Evolutionary conservation across 108 stramenopile species (phyloP).

Genomic region (Cafeteria roenbergensis): DNA sequence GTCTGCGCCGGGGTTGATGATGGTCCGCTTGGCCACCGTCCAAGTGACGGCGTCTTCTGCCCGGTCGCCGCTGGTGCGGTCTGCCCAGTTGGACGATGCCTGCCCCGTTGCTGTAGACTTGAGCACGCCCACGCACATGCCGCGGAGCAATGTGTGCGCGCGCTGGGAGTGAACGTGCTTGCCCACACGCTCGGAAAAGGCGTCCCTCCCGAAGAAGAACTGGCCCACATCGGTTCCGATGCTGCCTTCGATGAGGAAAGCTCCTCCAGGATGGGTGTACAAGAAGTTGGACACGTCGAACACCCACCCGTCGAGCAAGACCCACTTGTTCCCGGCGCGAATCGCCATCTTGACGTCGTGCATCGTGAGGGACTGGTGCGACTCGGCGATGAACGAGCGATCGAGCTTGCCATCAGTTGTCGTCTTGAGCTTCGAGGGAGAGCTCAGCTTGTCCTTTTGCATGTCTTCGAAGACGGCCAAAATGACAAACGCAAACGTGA

Average conservation of each 20-base stretch:
- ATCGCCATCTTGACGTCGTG: background rate
- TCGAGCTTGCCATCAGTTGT: background rate
- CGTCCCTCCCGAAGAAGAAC: background rate
- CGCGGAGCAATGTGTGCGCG: background rate
- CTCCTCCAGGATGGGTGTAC: background rate
- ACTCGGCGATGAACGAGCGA: background rate
- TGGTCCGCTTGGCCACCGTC: background rate
- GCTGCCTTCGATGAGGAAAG: background rate
- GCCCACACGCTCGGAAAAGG: background rate
- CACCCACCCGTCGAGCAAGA: background rate
- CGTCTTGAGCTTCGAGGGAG: too few species aligned
- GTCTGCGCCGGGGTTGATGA: background rate
- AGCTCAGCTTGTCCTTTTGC: too few species aligned
- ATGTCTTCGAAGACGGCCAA: too few species aligned
- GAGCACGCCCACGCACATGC: background rate
- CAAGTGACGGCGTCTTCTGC: background rate
- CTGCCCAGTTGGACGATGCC: background rate
- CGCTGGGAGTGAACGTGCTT: background rate
- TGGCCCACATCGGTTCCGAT: background rate
- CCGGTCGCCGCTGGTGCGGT: background rate
- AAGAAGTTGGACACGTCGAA: background rate
- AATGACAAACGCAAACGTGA: background rate
- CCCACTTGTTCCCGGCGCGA: background rate
- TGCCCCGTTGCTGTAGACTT: background rate
- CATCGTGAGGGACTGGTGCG: background rate